Conservation (phyloP, 352 stramenopile genomes). For the Globisporangium carolinianum region DNA sequence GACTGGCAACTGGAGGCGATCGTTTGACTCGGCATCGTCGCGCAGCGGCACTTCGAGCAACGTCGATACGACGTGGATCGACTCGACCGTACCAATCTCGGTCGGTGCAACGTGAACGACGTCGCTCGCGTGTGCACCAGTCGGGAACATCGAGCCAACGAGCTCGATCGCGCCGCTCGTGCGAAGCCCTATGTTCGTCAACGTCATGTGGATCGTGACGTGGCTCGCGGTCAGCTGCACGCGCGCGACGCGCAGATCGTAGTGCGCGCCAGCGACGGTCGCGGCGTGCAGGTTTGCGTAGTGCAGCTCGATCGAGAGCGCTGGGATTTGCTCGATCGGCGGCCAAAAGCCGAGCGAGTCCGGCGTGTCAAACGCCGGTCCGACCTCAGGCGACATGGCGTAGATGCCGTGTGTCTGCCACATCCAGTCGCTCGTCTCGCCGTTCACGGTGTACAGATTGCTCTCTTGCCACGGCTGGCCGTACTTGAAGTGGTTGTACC, state of each 20-base stretch:
- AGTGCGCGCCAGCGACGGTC: constrained; percentile 43
- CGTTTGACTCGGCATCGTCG: neutral
- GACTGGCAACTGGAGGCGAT: constrained; percentile 14
- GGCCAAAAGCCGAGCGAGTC: constrained; percentile 64
- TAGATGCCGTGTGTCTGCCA: constrained; percentile 75
- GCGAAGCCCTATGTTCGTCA: constrained; percentile 38
- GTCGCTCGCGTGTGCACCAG: constrained; percentile 27
- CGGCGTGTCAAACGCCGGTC: constrained; percentile 41
- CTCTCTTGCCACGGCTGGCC: constrained; percentile 78
- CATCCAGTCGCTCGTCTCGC: constrained; percentile 86
- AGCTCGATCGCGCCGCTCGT: constrained; percentile 20
- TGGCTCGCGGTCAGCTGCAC: constrained; percentile 7
- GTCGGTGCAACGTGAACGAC: constrained; percentile 14
- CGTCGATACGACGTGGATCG: constrained; percentile 4
- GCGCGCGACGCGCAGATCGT: constrained; percentile 35
- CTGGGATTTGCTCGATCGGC: constrained; percentile 33
- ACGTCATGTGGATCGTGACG: constrained; percentile 22
- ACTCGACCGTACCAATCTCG: constrained; percentile 13
- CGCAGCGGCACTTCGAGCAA: constrained; percentile 9
- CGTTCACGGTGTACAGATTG: constrained; percentile 84
- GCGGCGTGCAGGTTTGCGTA: constrained; percentile 68
- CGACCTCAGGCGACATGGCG: constrained; percentile 80
- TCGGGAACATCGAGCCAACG: constrained; percentile 23
- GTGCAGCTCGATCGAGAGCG: constrained; percentile 56
- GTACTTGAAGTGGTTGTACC: constrained; percentile 68